These are phyloP conservation scores for Xylaria acuta DNA, from an alignment of 495 filamentous ascomycete genomes.

Conservation along the genomic window DNA sequence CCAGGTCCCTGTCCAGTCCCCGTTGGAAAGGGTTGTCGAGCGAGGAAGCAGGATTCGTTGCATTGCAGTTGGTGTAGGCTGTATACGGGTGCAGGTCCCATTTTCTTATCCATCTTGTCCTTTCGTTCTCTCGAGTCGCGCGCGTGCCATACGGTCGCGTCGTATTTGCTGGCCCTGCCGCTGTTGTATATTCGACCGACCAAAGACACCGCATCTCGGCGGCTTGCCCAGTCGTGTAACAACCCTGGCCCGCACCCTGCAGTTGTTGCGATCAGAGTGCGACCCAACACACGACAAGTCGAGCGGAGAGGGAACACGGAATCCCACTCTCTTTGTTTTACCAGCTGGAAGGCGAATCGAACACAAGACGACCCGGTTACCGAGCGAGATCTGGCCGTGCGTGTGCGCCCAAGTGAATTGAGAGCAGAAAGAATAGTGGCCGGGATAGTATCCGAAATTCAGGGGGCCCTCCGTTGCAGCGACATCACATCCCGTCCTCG, in stretches of 20 bases:
- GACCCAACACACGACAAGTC: slow-evolving; percentile 20
- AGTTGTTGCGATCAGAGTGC: slow-evolving; percentile 24
- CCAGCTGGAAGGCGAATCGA: slow-evolving; percentile 15
- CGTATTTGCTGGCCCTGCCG: slow-evolving; percentile 22
- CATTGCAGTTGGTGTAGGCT: slow-evolving; percentile 15
- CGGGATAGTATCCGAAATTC: slow-evolving; percentile 16
- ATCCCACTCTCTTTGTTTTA: slow-evolving; percentile 12
- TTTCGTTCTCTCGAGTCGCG: slow-evolving; percentile 19
- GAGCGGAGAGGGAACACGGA: slow-evolving; percentile 12
- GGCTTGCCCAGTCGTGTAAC: slow-evolving; percentile 32
- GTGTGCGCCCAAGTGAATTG: not conserved
- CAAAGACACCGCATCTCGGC: slow-evolving; percentile 32
- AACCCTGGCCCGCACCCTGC: slow-evolving; percentile 34
- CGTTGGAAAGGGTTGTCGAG: slow-evolving; percentile 14
- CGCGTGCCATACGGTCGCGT: slow-evolving; percentile 19
- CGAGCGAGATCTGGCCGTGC: slow-evolving; percentile 9
- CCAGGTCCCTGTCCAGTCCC: slow-evolving; percentile 21
- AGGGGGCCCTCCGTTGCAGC: slow-evolving; percentile 17
- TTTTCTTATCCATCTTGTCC: slow-evolving; percentile 17
- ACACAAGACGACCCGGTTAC: slow-evolving; percentile 17
- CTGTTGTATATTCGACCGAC: slow-evolving; percentile 32
- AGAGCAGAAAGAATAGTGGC: slow-evolving; percentile 5
- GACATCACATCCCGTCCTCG: slow-evolving; percentile 9
- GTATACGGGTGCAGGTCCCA: slow-evolving; percentile 19
- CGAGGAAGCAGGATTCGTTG: slow-evolving; percentile 15